These are phyloP conservation scores for Myxozyma lipomycoides DNA, from an alignment of 805 yeast species.

Conservation along the genomic window DNA sequence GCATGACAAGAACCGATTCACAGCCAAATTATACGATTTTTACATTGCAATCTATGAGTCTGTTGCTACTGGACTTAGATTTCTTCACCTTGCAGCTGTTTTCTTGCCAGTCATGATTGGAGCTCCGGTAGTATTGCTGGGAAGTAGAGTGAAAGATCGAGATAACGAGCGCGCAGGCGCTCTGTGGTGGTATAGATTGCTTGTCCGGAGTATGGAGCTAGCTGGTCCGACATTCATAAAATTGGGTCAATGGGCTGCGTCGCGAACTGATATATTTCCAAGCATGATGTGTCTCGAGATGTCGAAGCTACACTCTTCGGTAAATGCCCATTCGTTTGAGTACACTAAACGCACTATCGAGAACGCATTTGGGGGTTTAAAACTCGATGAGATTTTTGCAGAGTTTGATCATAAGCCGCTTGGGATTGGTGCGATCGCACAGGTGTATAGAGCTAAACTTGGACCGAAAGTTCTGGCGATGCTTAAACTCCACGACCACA, in stretches of 20 bases:
- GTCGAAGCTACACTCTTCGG: constrained; percentile 75
- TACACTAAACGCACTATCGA: constrained; percentile 58
- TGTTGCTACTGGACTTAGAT: constrained; percentile 59
- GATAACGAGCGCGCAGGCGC: constrained; percentile 57
- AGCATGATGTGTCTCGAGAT: constrained; percentile 71
- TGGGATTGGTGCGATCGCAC: constrained; percentile 99
- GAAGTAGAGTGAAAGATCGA: constrained; percentile 38
- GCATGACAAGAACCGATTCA: neutral
- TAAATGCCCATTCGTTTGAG: constrained; percentile 62
- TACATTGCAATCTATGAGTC: constrained; percentile 51
- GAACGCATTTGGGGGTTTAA: constrained; percentile 50
- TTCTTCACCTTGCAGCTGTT: constrained; percentile 59
- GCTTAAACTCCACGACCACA: constrained; percentile 6
- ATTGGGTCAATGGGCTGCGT: constrained; percentile 98
- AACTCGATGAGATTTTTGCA: constrained; percentile 72
- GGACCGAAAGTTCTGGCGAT: constrained; percentile 35
- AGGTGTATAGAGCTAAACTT: constrained; percentile 76
- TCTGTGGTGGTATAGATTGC: constrained; percentile 61
- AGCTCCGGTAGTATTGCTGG: constrained; percentile 58
- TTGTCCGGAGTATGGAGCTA: constrained; percentile 64
- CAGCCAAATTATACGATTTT: neutral
- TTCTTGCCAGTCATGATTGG: constrained; percentile 65
- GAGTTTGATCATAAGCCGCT: constrained; percentile 71
- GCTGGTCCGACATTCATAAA: constrained; percentile 83
- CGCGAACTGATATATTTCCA: constrained; percentile 90